These are phyloP conservation scores for Trametes meyenii DNA, from an alignment of 768 basidiomycete species.

Conservation along the genomic window DNA sequence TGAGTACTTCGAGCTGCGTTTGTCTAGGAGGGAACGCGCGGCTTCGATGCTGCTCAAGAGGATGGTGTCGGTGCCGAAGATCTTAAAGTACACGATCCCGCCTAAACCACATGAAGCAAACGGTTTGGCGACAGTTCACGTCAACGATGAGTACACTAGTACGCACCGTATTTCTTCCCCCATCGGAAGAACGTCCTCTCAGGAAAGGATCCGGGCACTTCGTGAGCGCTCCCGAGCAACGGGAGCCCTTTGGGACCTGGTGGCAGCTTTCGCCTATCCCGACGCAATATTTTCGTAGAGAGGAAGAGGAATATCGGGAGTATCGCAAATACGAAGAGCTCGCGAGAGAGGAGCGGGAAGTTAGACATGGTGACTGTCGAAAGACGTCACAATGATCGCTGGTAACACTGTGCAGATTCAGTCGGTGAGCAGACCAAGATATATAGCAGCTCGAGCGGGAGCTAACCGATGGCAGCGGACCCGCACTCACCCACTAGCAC, in stretches of 20 bases:
- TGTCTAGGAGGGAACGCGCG: conserved; percentile 33
- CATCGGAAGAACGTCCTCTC: conserved; percentile 15
- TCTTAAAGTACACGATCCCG: conserved; percentile 17
- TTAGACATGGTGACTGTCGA: no score
- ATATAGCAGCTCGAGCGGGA: no score
- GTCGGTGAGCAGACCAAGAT: no score
- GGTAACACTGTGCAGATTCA: no score
- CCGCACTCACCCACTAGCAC: no score
- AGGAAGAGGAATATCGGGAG: not conserved
- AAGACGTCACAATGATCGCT: no score
- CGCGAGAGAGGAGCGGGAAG: no score
- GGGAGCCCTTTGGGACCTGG: conserved; percentile 24
- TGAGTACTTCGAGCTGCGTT: conserved; percentile 30
- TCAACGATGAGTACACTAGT: not conserved
- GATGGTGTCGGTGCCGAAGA: conserved; percentile 26
- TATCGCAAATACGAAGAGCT: not conserved
- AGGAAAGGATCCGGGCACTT: conserved; percentile 13
- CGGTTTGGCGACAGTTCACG: not conserved
- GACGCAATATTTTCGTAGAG: not conserved
- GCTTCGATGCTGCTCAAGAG: conserved; percentile 30
- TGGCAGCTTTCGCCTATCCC: conserved; percentile 3
- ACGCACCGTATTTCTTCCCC: conserved; percentile 19
- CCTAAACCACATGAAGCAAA: conserved; percentile 4
- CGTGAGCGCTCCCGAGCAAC: conserved; percentile 21
- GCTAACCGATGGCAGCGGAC: no score